Base-by-base conservation (phyloP, 1,139 yeast species). In the Sugiyamaella xylanicola region DNA sequence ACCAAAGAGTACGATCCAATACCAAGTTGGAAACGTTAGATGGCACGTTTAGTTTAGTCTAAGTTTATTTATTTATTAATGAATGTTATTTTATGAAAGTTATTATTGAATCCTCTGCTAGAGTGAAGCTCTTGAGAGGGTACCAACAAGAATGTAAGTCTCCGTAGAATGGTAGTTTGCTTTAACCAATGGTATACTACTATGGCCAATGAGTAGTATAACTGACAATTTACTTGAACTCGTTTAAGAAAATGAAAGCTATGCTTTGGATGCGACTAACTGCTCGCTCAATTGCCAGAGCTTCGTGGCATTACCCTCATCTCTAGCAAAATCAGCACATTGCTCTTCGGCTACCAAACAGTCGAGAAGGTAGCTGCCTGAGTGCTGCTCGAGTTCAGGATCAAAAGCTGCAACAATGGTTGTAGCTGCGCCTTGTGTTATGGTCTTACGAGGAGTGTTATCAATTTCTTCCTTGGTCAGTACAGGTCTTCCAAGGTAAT, bases 1-100 rank as follows among this genome's bases (percentile, higher is more conserved):
- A 67, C 74, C 2, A 63, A 68, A 9, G 75, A 72, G 48, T 65
- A 64, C 2, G 55, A 59, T 27, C 60, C 61, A 7, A 39, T 46
- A 19, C 64, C 62, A 7, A 37, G 46, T 35, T 56, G 55, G 51
- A 52, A 46, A 29, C 48, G 51, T 39, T 21, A 29, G 39, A 43
- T 13, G 32, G 44, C 21, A 11, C 29, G 29, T 25, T 25, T 9
- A 5, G 29, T 25, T 32, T 25, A 25, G 29, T 5, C 45, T 47
- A 4, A 39, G 36, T 21, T 51, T 37, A 37, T 52, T 19, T 36
- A 22, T 25, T 40, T 17, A 40, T 40, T 20, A 25, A 25, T 25
- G 9, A n/a, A n/a, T n/a, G n/a, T n/a, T 27, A 25, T 8, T 29
- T 19, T 35, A 21, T n/a, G 32, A 11, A 11, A 25, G 32, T 25